Conservation (phyloP, 2,329 filamentous ascomycete species). For the Cyclaneusma minus region DNA sequence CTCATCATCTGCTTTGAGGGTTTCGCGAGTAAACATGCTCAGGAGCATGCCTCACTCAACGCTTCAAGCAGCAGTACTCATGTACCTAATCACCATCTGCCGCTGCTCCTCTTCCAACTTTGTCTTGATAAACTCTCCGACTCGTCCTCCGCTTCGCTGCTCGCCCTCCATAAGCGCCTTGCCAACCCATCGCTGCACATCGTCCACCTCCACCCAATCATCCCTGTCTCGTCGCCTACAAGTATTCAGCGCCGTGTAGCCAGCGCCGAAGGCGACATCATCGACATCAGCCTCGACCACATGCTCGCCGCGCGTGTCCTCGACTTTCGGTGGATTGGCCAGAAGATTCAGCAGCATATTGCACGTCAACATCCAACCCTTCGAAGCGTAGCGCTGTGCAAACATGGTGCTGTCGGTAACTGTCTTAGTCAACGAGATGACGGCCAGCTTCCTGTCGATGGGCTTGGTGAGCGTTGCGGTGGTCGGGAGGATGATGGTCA, state of each 20-base stretch:
- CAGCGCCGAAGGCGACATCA: slow-evolving; percentile 86
- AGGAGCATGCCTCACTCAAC: too few species aligned
- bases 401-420: slow-evolving; percentile 77
- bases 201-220: slow-evolving; percentile 71
- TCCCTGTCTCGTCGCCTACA: slow-evolving; percentile 62
- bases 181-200: slow-evolving; percentile 68
- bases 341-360: slow-evolving; percentile 80
- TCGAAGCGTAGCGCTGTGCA: slow-evolving; percentile 62
- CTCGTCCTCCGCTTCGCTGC: too few species aligned
- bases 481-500: slow-evolving; percentile 71
- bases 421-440: slow-evolving; percentile 86
- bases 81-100: too few species aligned
- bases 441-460: slow-evolving; percentile 81
- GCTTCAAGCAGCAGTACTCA: too few species aligned
- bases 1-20: too few species aligned
- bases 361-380: slow-evolving; percentile 84
- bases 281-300: slow-evolving; percentile 84
- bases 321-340: slow-evolving; percentile 68
- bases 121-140: too few species aligned
- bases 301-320: too few species aligned
- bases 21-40: too few species aligned
- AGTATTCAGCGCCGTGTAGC: slow-evolving; percentile 86
- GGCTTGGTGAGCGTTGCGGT: slow-evolving; percentile 81
- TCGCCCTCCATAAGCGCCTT: too few species aligned
- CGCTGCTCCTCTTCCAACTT: too few species aligned